Evolutionary conservation across 2,329 filamentous ascomycete genomes (phyloP), one percentile per base, ranked within the genome.

Genomic region (Penicillium aurantiogriseum): DNA sequence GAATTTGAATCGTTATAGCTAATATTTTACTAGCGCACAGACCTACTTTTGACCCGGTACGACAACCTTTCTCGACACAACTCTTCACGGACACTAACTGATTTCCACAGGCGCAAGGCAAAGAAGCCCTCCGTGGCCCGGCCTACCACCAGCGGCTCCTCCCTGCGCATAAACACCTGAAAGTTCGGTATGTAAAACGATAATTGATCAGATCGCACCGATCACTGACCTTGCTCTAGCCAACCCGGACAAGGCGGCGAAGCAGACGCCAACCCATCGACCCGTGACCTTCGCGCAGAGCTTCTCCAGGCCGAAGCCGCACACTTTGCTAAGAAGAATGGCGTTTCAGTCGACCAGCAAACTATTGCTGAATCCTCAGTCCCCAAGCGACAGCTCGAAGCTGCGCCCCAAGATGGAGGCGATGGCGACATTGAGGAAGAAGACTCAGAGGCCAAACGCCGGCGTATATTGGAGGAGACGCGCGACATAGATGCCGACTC

Each of bases 91-190:
- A 75, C 68, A 77, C 61, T 40, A 23, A 62, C 62, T 60, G 55
- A 69, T 56, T 25, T 51, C 51, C 49, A 56, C 63, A 92, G 89
- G 92, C 93, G 42, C 87, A 88, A 73, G 94, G 94, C 74, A 97
- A 97, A 82, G 94, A 99, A 77, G 91, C 92, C 69, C 88, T 92
- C 59, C 89, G 92, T 69, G 94, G 94, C 47, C 90, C 91, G 49
- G 93, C 92, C 67, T 97, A 97, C 80, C 94, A 99, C 74, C 93
- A 97, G 77, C 89, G 94, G 68, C 88, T 97, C 17, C 87, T 97
- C 15, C 93, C 94, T 35, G 94, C 94, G 33, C 89, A 99, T 76
- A 97, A 91, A 13, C 88, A 91, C 63, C 87, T 99, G 71, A 99
- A 99, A 79, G 89, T 88, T 72, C 86, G 91, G 80, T 87, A 84